Evolutionary conservation across 2,329 filamentous ascomycete genomes (phyloP).

Genomic region (Venturia pyrina): DNA sequence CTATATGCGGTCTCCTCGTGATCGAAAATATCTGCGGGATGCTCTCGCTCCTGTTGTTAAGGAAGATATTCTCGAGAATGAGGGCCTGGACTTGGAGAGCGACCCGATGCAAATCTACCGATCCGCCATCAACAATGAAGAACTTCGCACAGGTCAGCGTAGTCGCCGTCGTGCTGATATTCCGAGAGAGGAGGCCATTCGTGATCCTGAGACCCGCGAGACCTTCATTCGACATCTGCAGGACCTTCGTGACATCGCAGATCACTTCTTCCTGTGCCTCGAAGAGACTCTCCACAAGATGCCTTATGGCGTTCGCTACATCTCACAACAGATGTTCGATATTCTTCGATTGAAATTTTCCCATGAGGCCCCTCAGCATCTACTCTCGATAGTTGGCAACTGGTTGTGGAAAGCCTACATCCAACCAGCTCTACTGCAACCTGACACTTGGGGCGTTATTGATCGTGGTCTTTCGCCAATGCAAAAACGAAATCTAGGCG

Average conservation of each 20-base stretch:
- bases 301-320: slow-evolving; percentile 84
- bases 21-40: slow-evolving; percentile 85
- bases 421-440: slow-evolving; percentile 77
- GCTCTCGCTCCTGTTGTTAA: slow-evolving; percentile 76
- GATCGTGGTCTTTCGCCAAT: slow-evolving; percentile 81
- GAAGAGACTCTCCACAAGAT: slow-evolving; percentile 80
- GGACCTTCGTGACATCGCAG: slow-evolving; percentile 86
- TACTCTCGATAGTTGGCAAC: slow-evolving; percentile 75
- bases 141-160: slow-evolving; percentile 78
- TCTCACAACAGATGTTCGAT: slow-evolving; percentile 79
- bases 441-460: slow-evolving; percentile 86
- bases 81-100: slow-evolving; percentile 84
- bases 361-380: slow-evolving; percentile 62
- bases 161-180: slow-evolving; percentile 77
- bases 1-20: slow-evolving; percentile 82
- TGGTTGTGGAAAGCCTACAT: slow-evolving; percentile 96
- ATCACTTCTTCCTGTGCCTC: slow-evolving; percentile 73
- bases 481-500: slow-evolving; percentile 83
- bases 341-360: slow-evolving; percentile 67
- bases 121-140: slow-evolving; percentile 92
- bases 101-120: slow-evolving; percentile 96
- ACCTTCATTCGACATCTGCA: slow-evolving; percentile 92
- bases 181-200: slow-evolving; percentile 85
- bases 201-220: slow-evolving; percentile 82
- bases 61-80: slow-evolving; percentile 87